Conservation (phyloP, 140 eudicot genomes). For the Oenanthe javanica region DNA sequence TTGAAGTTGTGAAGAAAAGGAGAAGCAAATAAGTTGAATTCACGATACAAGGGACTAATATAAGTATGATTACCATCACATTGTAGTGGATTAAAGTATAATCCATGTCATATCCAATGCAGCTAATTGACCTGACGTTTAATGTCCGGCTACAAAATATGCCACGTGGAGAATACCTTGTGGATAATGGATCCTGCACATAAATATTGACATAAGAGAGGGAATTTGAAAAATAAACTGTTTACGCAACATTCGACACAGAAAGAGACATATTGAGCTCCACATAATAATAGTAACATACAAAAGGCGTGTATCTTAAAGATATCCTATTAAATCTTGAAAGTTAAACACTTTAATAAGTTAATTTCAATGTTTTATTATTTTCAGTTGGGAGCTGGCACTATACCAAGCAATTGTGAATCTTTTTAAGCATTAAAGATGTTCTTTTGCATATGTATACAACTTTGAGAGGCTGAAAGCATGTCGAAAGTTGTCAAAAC, state of each 20-base stretch:
- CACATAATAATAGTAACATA: background rate
- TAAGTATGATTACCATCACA: constrained; percentile 56
- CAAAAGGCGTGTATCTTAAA: background rate
- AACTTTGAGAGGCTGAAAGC: background rate
- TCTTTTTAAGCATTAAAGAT: background rate
- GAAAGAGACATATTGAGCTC: background rate
- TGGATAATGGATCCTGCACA: constrained; percentile 72
- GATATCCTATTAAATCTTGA: background rate
- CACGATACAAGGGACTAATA: background rate
- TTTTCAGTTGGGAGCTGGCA: background rate
- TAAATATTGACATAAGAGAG: constrained; percentile 2
- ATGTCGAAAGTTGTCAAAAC: background rate
- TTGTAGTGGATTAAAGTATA: constrained; percentile 90
- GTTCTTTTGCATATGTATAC: background rate
- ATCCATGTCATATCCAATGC: constrained; percentile 98
- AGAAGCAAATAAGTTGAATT: background rate
- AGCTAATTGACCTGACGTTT: constrained; percentile 87
- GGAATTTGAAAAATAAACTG: background rate
- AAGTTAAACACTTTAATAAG: background rate
- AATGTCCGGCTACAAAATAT: constrained; percentile 88
- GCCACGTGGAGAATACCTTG: constrained; percentile 78
- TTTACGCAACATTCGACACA: background rate
- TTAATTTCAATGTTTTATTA: background rate
- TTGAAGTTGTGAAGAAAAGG: background rate
- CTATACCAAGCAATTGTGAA: background rate